A percentile compares a stretch with the other conserved stretches of the same genome.
These are phyloP conservation scores for Conringia planisiliqua DNA, from an alignment of 345 rosid species.

Conservation along the genomic window DNA sequence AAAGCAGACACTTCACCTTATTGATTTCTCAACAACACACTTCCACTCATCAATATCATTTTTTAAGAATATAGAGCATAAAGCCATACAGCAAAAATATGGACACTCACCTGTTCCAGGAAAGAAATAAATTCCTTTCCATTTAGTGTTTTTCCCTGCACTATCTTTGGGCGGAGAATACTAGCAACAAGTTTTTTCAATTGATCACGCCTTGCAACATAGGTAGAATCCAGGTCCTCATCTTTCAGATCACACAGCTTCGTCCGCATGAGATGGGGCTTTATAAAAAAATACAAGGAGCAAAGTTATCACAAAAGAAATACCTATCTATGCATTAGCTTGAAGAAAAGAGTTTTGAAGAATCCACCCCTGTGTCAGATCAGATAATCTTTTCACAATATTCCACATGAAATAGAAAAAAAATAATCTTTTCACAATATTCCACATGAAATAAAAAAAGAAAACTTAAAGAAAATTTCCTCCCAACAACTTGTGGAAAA, in stretches of 20 bases:
- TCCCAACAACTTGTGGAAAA: background rate
- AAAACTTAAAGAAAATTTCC: background rate
- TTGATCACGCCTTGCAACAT: constrained; percentile 75
- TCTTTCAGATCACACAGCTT: constrained; percentile 97
- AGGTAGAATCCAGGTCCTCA: constrained; percentile 75
- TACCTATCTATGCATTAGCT: background rate
- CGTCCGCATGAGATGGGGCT: constrained; percentile 95
- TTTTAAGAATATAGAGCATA: background rate
- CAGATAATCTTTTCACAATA: background rate
- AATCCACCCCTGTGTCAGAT: background rate
- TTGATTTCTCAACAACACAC: background rate
- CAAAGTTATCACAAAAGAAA: constrained; percentile 27
- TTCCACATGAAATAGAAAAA: background rate
- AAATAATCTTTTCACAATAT: background rate
- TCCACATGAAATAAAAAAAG: background rate
- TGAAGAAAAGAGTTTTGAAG: background rate
- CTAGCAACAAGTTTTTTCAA: constrained; percentile 79
- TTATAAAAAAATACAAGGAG: constrained; percentile 23
- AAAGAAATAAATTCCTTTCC: constrained; percentile 93
- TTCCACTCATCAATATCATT: background rate
- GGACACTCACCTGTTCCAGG: constrained; percentile 72
- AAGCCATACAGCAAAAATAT: background rate
- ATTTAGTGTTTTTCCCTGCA: constrained; percentile 78
- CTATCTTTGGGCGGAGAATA: constrained; percentile 84
- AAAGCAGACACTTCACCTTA: background rate